Evolutionary conservation across 2,329 filamentous ascomycete species (phyloP), one percentile per base, ranked within the genome.

Genomic region (Alternaria gansuensis): DNA sequence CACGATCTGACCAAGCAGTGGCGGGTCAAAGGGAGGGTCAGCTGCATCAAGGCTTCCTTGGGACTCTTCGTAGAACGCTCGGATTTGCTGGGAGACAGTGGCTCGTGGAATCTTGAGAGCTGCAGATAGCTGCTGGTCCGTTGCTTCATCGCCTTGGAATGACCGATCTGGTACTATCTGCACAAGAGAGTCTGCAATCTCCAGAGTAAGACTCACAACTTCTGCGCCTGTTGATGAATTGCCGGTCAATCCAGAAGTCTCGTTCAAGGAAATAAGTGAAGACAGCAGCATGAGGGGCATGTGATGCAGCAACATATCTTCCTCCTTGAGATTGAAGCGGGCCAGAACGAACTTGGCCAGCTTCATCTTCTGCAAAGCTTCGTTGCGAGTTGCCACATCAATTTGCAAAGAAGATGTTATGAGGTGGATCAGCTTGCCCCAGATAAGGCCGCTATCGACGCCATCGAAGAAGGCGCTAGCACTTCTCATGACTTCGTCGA

Each of bases 381-480:
- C 82, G 4, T 80, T 78, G 4, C 74, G 68, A 33, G 73, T 71
- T 31, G 73, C 80, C n/a, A 85, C 82, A 67, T 87, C 83, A 1
- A 83, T n/a, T 11, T 69, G 83, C 26, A 78, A 55, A 45, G 80
- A 75, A 17, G 81, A 79, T 31, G 81, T 78, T 59, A 95, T 81
- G 40, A 95, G 83, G 11, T 86, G 82, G 55, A 92, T 81, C 55
- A 97, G 83, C 73, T 96, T 92, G 46, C 90, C 88, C 82, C 96
- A 99, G 45, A 99, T 97, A 21, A 98, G 82, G 7, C 91, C 90
- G 69, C 93, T 96, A 78, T 99, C 95, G 37, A 98, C 94, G 5
- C 94, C 94, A 73, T 99, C 95, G 67, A 99, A 99, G 79, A 99
- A 99, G 39, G 95, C 90, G 73, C 91, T 96, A 5, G 94, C 95